Conservation (phyloP, 257 asterid genomes). For the Nicotiana attenuata region DNA sequence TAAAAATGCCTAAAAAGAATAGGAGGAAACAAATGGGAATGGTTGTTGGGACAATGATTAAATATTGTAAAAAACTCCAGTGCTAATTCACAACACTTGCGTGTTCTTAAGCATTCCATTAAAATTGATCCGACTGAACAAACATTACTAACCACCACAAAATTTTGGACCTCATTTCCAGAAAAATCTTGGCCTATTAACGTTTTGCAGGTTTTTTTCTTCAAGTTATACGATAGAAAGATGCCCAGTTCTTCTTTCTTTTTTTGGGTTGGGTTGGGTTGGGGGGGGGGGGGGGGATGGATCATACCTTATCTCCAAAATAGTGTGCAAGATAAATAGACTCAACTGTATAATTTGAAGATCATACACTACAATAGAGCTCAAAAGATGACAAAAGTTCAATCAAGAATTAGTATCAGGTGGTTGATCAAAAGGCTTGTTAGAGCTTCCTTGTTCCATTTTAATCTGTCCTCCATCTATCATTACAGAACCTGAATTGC, state of each 20-base stretch:
- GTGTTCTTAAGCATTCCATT: no score
- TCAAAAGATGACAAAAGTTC: conserved; percentile 3
- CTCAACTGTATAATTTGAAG: not conserved
- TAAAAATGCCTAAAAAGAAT: not conserved
- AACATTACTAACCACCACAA: not conserved
- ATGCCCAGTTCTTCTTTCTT: not conserved
- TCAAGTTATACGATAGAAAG: not conserved
- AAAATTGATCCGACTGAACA: not conserved
- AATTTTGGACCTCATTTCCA: not conserved
- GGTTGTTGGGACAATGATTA: no score
- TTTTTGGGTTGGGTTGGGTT: not conserved
- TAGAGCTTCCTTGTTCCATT: conserved; percentile 27
- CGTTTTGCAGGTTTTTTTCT: not conserved
- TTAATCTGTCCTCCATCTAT: conserved; percentile 26
- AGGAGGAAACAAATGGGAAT: not conserved
- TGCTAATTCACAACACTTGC: no score
- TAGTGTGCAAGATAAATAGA: not conserved
- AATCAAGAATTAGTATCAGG: conserved; percentile 13
- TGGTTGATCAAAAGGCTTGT: conserved; percentile 29
- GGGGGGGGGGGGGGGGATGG: not conserved
- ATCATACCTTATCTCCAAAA: not conserved
- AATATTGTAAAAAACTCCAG: no score
- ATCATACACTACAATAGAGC: not conserved
- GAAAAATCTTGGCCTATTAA: not conserved
- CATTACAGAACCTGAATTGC: conserved; percentile 15